These are phyloP conservation scores for Chenopodium formosanum DNA, from an alignment of 148 eudicot genomes.

Conservation along the genomic window DNA sequence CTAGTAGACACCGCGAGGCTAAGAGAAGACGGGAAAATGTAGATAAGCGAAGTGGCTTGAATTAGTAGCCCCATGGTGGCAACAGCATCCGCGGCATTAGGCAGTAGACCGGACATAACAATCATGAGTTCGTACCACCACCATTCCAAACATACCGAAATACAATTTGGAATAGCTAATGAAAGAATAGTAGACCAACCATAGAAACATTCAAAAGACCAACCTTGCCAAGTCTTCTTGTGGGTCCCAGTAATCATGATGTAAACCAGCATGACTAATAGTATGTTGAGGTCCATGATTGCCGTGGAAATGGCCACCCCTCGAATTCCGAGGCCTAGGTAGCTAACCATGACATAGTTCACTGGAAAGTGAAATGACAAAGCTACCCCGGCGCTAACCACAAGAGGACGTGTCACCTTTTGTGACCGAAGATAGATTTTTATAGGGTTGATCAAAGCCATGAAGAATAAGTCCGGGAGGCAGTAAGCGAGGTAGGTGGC, in stretches of 20 bases:
- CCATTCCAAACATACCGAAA: conserved; percentile 74
- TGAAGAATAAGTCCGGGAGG: conserved; percentile 40
- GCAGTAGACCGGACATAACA: conserved; percentile 42
- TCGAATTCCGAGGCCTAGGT: conserved; percentile 27
- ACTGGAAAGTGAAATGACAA: conserved; percentile 33
- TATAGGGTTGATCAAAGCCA: conserved; percentile 33
- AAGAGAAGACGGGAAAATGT: conserved; percentile 61
- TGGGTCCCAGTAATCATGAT: conserved; percentile 30
- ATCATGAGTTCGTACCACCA: conserved; percentile 93
- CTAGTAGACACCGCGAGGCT: conserved; percentile 53
- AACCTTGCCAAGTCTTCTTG: conserved; percentile 46
- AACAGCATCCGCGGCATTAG: conserved; percentile 45
- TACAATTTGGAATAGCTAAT: conserved; percentile 57
- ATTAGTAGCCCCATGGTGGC: conserved; percentile 71
- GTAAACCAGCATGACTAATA: conserved; percentile 33
- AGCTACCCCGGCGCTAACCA: conserved; percentile 35
- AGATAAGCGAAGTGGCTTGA: conserved; percentile 59
- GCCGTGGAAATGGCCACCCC: conserved; percentile 36
- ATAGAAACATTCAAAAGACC: conserved; percentile 38
- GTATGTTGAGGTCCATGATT: conserved; percentile 39
- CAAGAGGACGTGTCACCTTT: conserved; percentile 34
- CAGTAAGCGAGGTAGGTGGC: conserved; percentile 34
- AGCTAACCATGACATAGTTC: conserved; percentile 33
- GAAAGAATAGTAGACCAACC: conserved; percentile 43
- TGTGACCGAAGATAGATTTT: conserved; percentile 40